Evolutionary conservation across 179 eudicot species (phyloP).

Genomic region (Spinacia oleracea): DNA sequence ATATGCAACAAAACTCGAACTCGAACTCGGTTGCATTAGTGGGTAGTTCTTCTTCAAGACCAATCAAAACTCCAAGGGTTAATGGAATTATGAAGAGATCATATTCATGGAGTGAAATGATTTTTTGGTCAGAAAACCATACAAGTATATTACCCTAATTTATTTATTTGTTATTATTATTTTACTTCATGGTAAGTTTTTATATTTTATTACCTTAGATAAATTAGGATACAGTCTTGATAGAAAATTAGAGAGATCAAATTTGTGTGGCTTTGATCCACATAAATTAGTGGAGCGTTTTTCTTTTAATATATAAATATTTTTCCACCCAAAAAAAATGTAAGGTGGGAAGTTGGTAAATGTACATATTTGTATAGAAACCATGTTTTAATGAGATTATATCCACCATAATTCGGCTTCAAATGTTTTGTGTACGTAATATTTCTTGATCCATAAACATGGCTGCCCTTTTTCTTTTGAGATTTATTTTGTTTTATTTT

Average conservation of each 20-base stretch:
- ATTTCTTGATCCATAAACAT: not conserved
- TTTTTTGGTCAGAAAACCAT: constrained; percentile 22
- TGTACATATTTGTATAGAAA: constrained; percentile 29
- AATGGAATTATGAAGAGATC: constrained; percentile 29
- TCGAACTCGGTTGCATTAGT: not conserved
- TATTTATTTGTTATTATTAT: too few species aligned
- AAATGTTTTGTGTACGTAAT: not conserved
- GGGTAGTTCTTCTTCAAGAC: constrained; percentile 29
- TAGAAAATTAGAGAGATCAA: constrained; percentile 3
- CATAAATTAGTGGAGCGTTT: not conserved
- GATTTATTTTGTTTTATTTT: not conserved
- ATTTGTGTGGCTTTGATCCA: not conserved
- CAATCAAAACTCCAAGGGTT: constrained; percentile 6
- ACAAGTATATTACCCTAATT: constrained; percentile 15
- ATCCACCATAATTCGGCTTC: not conserved
- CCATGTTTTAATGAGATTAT: constrained; percentile 2
- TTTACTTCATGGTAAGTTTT: too few species aligned
- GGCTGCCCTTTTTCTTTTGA: not conserved
- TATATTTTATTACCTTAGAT: too few species aligned
- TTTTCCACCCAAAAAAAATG: not conserved
- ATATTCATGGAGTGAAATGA: constrained; percentile 39
- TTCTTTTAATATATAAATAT: too few species aligned
- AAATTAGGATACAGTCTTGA: too few species aligned
- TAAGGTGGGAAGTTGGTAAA: not conserved
- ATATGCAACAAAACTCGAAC: not conserved